phyloP scores from a whole-genome alignment of 768 basidiomycete species.

The Galerina sulciceps region DNA sequence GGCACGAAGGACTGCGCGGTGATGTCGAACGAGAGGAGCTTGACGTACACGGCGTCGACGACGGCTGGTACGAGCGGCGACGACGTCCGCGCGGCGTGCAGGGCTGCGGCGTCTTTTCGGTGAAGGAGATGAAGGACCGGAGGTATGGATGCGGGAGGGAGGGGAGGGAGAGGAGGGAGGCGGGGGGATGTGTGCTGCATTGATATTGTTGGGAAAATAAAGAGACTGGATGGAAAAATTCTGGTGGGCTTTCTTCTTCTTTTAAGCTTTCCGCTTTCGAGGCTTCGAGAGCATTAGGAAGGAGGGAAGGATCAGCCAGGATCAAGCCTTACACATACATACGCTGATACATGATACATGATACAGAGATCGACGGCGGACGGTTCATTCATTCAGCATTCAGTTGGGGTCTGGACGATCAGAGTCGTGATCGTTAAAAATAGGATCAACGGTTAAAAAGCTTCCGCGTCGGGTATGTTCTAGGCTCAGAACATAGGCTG shows the following conservation, averaged over 20 bases:
- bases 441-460: no score
- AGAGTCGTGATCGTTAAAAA: no score
- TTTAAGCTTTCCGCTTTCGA: not conserved
- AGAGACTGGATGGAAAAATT: no score
- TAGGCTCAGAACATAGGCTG: no score
- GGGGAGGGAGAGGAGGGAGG: slow-evolving; percentile 35
- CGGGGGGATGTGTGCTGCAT: slow-evolving; percentile 33
- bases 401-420: no score
- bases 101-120: slow-evolving; percentile 42
- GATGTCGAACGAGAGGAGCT: slow-evolving; percentile 46
- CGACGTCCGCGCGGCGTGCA: slow-evolving; percentile 44
- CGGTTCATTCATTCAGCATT: no score
- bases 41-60: slow-evolving; percentile 50
- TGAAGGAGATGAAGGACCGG: slow-evolving; percentile 49
- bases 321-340: no score
- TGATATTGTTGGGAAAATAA: not conserved
- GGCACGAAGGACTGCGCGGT: slow-evolving; percentile 42
- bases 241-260: not conserved
- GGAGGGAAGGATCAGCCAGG: no score
- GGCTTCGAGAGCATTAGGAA: not conserved
- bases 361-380: no score
- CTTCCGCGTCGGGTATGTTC: no score
- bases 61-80: slow-evolving; percentile 47
- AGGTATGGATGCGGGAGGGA: slow-evolving; percentile 47
- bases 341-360: no score